These are phyloP conservation scores for Escallonia herrerae DNA, from an alignment of 129 eudicot species.

Conservation along the genomic window DNA sequence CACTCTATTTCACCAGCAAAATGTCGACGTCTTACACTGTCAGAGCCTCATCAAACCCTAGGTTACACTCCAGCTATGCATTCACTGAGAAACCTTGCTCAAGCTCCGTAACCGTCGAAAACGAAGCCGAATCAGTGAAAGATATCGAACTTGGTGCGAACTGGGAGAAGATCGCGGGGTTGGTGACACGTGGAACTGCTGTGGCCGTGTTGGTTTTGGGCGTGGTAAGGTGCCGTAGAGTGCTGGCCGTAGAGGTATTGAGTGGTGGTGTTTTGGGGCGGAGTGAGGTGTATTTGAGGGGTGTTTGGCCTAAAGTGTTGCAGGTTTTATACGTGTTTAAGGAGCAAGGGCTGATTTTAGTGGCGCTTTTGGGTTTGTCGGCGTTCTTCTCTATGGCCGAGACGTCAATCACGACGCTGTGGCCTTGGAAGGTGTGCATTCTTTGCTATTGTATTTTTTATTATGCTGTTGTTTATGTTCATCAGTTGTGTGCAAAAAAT, in stretches of 20 bases:
- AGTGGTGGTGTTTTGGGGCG: constrained; percentile 25
- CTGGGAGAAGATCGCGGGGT: constrained; percentile 17
- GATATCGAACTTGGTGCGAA: constrained; percentile 5
- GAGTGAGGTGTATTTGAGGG: constrained; percentile 24
- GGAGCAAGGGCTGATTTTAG: constrained; percentile 62
- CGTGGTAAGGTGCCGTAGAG: constrained; percentile 42
- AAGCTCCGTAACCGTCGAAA: constrained; percentile 5
- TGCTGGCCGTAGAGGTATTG: constrained; percentile 35
- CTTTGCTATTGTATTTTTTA: too few relatives aligned
- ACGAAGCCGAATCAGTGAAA: neutral
- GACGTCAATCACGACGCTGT: constrained; percentile 63
- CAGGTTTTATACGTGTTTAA: constrained; percentile 46
- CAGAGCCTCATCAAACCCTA: neutral
- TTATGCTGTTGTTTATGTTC: too few relatives aligned
- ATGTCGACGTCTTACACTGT: neutral
- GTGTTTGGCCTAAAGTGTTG: constrained; percentile 40
- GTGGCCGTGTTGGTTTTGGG: constrained; percentile 41
- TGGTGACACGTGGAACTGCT: constrained; percentile 34
- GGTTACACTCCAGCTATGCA: neutral
- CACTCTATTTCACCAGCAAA: neutral
- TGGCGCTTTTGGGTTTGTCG: constrained; percentile 56
- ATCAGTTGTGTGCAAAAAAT: too few relatives aligned
- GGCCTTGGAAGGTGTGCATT: constrained; percentile 62
- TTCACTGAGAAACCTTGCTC: constrained; percentile 10
- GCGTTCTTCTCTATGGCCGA: constrained; percentile 77